Percentiles rank a stretch among this genome's conserved stretches.
phyloP scores from a whole-genome alignment of 2,329 filamentous ascomycete genomes.

The Lizonia empirigonia region DNA sequence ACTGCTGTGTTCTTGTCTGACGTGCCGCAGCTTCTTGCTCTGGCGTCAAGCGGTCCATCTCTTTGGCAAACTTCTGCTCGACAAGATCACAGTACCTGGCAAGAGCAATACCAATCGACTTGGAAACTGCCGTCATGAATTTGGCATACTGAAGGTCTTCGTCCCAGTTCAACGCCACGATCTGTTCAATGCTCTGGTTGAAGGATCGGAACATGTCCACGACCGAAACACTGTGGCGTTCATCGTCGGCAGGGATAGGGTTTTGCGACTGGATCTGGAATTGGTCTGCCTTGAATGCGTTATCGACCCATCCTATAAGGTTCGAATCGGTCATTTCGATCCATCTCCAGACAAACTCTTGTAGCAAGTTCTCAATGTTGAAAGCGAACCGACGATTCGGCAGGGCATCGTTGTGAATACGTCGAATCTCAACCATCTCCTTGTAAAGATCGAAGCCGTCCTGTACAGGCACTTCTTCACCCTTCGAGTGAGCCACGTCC shows the following conservation, averaged over 20 bases:
- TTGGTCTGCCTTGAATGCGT: conserved; percentile 86
- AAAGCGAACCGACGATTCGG: conserved; percentile 79
- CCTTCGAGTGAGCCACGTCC: conserved; percentile 69
- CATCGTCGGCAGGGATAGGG: conserved; percentile 71
- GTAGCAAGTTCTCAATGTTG: conserved; percentile 81
- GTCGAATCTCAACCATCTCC: conserved; percentile 82
- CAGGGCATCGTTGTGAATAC: conserved; percentile 76
- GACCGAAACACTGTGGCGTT: conserved; percentile 90
- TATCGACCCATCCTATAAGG: conserved; percentile 82
- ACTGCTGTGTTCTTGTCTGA: conserved; percentile 87
- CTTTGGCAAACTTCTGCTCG: conserved; percentile 81
- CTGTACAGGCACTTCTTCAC: conserved; percentile 79
- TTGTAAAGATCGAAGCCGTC: conserved; percentile 95
- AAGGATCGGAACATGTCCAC: conserved; percentile 94
- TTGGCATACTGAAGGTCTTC: conserved; percentile 92
- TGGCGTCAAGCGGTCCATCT: conserved; percentile 91
- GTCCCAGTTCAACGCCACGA: conserved; percentile 86
- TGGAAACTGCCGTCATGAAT: conserved; percentile 94
- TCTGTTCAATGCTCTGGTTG: conserved; percentile 86
- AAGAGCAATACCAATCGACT: conserved; percentile 80
- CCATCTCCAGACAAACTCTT: conserved; percentile 96
- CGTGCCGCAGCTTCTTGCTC: conserved; percentile 80
- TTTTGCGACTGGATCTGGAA: conserved; percentile 76
- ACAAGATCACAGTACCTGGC: conserved; percentile 90
- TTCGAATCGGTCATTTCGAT: conserved; percentile 79